Evolutionary conservation across 73 alveolate genomes (phyloP), one percentile per base, ranked within the genome.

Genomic region (Halteria grandinella): DNA sequence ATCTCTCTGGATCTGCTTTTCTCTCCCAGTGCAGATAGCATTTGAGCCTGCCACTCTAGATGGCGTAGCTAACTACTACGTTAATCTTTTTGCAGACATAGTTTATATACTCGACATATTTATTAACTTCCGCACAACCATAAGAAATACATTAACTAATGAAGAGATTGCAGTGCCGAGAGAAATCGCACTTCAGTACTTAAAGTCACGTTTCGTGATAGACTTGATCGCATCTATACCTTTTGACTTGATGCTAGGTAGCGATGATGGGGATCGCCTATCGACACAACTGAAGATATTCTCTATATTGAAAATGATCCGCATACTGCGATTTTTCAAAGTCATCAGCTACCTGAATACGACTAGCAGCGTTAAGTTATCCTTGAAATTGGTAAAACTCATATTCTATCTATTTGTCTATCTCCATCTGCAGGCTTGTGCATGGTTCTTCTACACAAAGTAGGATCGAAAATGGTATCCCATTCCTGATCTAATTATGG

Each of bases 141-240:
- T 48, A 34, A 40, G 64, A 2, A 51, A 75, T 48, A 39, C 69
- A 10, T 24, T 41, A 34, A 77, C 84, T 0, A 89, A 87, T 0
- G 89, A 86, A 5, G 89, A 77, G 39, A 53, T 86, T 20, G 37
- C 39, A 1, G 82, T 63, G 10, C 85, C 86, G 0, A 54, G 14
- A 33, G 29, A 0, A 11, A 86, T 86, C 11, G 57, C 84, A 1
- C 33, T 7, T 37, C 70, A 53, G n/a, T 69, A 86, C 34, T 2
- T 79, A 2, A 78, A 55, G 39, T 53, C 71, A 23, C 55, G 87
- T 17, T 79, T 86, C 45, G 63, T 80, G 87, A 40, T 86, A 3
- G 94, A 86, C 45, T 51, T 86, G 63, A 7, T 86, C 0, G 94
- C 94, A 0, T 32, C 94, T 10, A 25, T 86, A 15, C 94, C 94